Evolutionary conservation across 2,329 filamentous ascomycete species (phyloP).

Genomic region (Coniella lustricola): DNA sequence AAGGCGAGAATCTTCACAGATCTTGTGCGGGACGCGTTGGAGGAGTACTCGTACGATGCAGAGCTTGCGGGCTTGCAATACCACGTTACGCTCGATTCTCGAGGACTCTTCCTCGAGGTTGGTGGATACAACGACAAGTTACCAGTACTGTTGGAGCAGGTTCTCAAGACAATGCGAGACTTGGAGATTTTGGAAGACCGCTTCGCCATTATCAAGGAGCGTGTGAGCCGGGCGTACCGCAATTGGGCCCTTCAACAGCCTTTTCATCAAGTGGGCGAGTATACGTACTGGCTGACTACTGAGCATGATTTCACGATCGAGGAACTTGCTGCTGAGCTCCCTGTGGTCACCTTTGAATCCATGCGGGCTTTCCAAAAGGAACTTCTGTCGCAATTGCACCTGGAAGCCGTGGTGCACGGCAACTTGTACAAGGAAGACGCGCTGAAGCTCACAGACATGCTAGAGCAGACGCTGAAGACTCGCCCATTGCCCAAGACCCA

Average conservation of each 20-base stretch:
- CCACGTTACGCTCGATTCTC: slow-evolving; percentile 62
- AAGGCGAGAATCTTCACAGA: slow-evolving; percentile 77
- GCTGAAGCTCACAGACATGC: slow-evolving; percentile 72
- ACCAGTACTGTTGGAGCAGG: slow-evolving; percentile 80
- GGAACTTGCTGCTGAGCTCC: slow-evolving; percentile 70
- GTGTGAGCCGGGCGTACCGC: slow-evolving; percentile 65
- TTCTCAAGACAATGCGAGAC: slow-evolving; percentile 76
- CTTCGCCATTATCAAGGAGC: slow-evolving; percentile 87
- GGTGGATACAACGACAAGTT: slow-evolving; percentile 97
- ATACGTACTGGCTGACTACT: slow-evolving; percentile 69
- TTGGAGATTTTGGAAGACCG: slow-evolving; percentile 78
- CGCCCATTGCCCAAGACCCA: slow-evolving; percentile 67
- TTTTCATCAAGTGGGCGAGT: slow-evolving; percentile 81
- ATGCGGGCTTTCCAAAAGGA: slow-evolving; percentile 73
- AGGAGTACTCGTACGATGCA: slow-evolving; percentile 93
- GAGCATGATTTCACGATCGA: slow-evolving; percentile 75
- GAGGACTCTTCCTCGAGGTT: slow-evolving; percentile 71
- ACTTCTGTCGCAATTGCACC: slow-evolving; percentile 73
- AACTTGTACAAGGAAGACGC: slow-evolving; percentile 95
- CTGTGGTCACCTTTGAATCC: slow-evolving; percentile 64
- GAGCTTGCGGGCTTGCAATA: slow-evolving; percentile 88
- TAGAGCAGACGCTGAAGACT: slow-evolving; percentile 72
- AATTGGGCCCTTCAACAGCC: slow-evolving; percentile 87
- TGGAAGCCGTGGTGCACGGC: slow-evolving; percentile 83
- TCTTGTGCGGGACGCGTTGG: slow-evolving; percentile 78